Conservation (phyloP, 805 yeast species). For the Ogataea chonburiensis region DNA sequence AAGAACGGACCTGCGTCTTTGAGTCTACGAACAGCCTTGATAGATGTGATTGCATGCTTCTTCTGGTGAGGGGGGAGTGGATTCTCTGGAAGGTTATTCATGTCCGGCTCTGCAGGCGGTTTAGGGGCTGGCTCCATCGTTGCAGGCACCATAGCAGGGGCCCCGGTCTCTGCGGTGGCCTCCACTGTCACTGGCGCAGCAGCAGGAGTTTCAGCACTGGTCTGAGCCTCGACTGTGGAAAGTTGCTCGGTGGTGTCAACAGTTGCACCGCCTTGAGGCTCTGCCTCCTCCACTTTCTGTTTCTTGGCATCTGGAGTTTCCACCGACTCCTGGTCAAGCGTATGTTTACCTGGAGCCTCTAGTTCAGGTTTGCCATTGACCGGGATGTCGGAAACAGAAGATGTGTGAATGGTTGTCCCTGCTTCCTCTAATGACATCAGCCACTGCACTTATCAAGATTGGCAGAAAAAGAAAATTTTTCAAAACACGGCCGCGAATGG, state of each 20-base stretch:
- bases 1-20: slow-evolving; percentile 91
- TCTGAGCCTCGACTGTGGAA: not conserved
- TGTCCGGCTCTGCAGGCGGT: slow-evolving; percentile 72
- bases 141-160: slow-evolving; percentile 26
- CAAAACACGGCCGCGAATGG: slow-evolving; percentile 13
- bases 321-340: slow-evolving; percentile 11
- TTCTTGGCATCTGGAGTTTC: slow-evolving; percentile 14
- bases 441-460: slow-evolving; percentile 13
- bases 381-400: slow-evolving; percentile 15
- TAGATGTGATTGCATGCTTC: slow-evolving; percentile 71
- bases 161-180: slow-evolving; percentile 19
- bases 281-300: slow-evolving; percentile 10
- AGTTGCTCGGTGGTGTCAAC: not conserved
- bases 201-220: too few relatives aligned
- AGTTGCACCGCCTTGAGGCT: slow-evolving; percentile 1
- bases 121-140: slow-evolving; percentile 64
- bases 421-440: slow-evolving; percentile 32
- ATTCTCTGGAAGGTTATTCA: slow-evolving; percentile 59
- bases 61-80: slow-evolving; percentile 84
- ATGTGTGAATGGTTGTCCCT: slow-evolving; percentile 17
- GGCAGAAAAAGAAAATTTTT: slow-evolving; percentile 20
- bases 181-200: slow-evolving; percentile 3
- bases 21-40: slow-evolving; percentile 83
- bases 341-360: slow-evolving; percentile 13
- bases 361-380: slow-evolving; percentile 14